phyloP scores from a whole-genome alignment of 176 grass and related monocot species.

The Dendrocalamus sinicus region DNA sequence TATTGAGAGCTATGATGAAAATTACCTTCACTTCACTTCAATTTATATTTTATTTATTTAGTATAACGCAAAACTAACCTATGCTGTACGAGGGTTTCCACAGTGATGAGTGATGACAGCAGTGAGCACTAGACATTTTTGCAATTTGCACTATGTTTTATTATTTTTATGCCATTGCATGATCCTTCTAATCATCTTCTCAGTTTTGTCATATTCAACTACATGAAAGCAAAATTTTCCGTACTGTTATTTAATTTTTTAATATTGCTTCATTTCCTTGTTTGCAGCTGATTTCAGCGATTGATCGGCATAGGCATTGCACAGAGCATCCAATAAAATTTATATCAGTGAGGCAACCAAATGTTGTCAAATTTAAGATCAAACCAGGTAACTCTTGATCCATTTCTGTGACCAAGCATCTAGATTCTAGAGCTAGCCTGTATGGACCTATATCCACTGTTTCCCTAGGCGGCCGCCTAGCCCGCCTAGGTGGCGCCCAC shows the following conservation, averaged over 20 bases:
- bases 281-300: constrained; percentile 86
- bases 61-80: background rate
- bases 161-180: background rate
- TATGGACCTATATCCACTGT: background rate
- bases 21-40: constrained; percentile 7
- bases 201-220: background rate
- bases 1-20: background rate
- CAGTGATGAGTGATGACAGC: background rate
- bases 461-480: too few relatives aligned
- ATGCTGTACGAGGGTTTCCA: background rate
- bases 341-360: constrained; percentile 82
- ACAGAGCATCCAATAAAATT: constrained; percentile 99
- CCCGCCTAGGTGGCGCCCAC: too few relatives aligned
- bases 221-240: background rate
- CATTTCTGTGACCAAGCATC: background rate
- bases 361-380: constrained; percentile 95
- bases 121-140: background rate
- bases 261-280: constrained; percentile 2
- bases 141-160: background rate
- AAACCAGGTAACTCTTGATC: constrained; percentile 70
- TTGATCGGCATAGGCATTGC: constrained; percentile 81
- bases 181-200: background rate
- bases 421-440: constrained; percentile 29
- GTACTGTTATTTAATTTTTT: constrained; percentile 14
- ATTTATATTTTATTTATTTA: background rate